Conservation (phyloP, 371 early-diverging fungal genomes). For the Haplosporangium sp. region DNA sequence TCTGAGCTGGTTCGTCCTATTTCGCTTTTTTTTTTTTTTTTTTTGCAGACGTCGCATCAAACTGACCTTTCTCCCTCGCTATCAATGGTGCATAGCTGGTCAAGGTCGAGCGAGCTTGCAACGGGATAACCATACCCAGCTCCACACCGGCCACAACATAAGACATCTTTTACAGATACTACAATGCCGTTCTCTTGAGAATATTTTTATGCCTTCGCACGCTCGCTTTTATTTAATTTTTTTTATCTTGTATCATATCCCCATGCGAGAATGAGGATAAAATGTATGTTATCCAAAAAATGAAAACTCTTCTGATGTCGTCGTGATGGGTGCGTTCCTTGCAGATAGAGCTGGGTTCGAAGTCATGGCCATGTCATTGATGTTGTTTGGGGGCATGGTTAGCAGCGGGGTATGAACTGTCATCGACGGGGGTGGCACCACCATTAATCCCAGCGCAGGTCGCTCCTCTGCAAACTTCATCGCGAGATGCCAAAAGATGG, state of each 20-base stretch:
- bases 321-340: constrained; percentile 37
- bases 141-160: too few relatives aligned
- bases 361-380: not conserved
- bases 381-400: constrained; percentile 20
- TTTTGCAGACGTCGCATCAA: not conserved
- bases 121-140: too few relatives aligned
- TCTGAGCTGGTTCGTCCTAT: constrained; percentile 1
- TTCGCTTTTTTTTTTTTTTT: constrained; percentile 2
- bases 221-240: too few relatives aligned
- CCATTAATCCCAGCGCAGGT: constrained; percentile 26
- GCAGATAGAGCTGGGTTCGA: constrained; percentile 28
- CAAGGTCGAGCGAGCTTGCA: not conserved
- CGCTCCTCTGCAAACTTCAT: constrained; percentile 32
- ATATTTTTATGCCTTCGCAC: too few relatives aligned
- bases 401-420: constrained; percentile 41
- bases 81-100: not conserved
- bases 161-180: too few relatives aligned
- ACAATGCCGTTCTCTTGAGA: too few relatives aligned
- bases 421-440: constrained; percentile 28
- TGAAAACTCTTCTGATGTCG: constrained; percentile 38
- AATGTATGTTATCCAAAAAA: constrained; percentile 28
- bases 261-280: not conserved
- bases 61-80: too few relatives aligned
- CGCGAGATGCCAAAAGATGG: constrained; percentile 71
- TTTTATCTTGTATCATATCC: too few relatives aligned